Percentiles rank a stretch among this genome's conserved stretches.
Conservation (phyloP, 2,329 filamentous ascomycete genomes). For the Dendryphion nanum region DNA sequence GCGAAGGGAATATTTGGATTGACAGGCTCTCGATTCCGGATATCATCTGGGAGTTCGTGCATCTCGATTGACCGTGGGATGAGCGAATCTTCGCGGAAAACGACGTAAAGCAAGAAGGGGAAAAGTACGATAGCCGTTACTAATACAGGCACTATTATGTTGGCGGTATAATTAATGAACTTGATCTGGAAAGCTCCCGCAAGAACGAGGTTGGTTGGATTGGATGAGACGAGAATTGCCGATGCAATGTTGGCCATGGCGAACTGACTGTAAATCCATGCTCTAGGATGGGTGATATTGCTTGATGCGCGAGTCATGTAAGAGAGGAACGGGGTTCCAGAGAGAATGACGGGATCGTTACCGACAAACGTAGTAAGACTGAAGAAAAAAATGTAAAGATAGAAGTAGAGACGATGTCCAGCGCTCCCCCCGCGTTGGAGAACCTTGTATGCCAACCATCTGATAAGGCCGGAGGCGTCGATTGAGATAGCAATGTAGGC, state of each 20-base stretch:
- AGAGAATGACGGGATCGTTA: slow-evolving; percentile 73
- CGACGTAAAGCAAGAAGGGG: slow-evolving; percentile 67
- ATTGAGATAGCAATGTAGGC: slow-evolving; percentile 78
- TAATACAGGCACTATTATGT: slow-evolving; percentile 72
- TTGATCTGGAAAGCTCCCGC: slow-evolving; percentile 70
- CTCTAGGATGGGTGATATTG: slow-evolving; percentile 68
- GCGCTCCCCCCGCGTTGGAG: slow-evolving; percentile 64
- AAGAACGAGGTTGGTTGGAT: slow-evolving; percentile 73
- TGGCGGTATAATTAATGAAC: slow-evolving; percentile 73
- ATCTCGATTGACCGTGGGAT: slow-evolving; percentile 67
- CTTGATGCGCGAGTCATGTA: slow-evolving; percentile 75
- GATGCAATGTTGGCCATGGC: slow-evolving; percentile 71
- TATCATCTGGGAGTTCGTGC: slow-evolving; percentile 63
- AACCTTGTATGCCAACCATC: slow-evolving; percentile 69
- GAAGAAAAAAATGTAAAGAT: slow-evolving; percentile 73
- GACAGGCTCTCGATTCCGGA: slow-evolving; percentile 56
- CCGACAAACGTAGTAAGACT: slow-evolving; percentile 65
- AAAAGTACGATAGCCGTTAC: slow-evolving; percentile 67
- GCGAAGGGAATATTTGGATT: slow-evolving; percentile 72
- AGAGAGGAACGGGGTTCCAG: slow-evolving; percentile 70
- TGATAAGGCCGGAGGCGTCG: slow-evolving; percentile 70
- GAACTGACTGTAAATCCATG: slow-evolving; percentile 73
- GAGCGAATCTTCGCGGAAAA: slow-evolving; percentile 63
- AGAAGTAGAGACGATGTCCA: slow-evolving; percentile 69
- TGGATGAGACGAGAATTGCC: slow-evolving; percentile 73